Percentiles rank a stretch among this genome's conserved stretches.
Conservation (phyloP, 2,329 filamentous ascomycete species). For the Fusarium nurragi region DNA sequence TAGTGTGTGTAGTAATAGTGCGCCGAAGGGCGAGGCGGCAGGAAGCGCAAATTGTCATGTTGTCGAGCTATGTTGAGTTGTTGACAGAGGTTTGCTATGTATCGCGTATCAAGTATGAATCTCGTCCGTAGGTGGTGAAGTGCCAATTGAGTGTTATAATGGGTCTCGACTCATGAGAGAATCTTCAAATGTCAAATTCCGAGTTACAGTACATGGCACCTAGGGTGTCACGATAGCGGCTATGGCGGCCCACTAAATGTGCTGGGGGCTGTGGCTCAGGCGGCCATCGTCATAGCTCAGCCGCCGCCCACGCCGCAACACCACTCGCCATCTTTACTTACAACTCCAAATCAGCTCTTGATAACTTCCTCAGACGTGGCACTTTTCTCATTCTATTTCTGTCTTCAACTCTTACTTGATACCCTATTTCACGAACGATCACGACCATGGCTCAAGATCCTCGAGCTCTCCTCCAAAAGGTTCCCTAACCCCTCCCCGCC, state of each 20-base stretch:
- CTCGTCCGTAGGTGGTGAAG: background rate
- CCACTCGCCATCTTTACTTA: slow-evolving; percentile 28
- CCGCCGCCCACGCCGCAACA: slow-evolving; percentile 29
- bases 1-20: slow-evolving; percentile 12
- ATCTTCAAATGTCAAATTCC: slow-evolving; percentile 14
- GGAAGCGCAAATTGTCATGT: slow-evolving; percentile 47
- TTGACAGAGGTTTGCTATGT: background rate
- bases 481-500: slow-evolving; percentile 49
- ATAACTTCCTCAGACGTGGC: slow-evolving; percentile 28
- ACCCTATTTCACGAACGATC: slow-evolving; percentile 13
- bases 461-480: slow-evolving; percentile 81
- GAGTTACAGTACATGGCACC: background rate
- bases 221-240: slow-evolving; percentile 2
- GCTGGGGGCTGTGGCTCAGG: slow-evolving; percentile 36
- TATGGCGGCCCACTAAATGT: slow-evolving; percentile 19
- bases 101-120: background rate
- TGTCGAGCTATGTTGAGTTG: background rate
- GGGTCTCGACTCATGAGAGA: background rate
- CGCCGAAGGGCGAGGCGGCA: slow-evolving; percentile 46
- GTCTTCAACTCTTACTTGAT: slow-evolving; percentile 9
- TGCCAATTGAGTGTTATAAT: background rate
- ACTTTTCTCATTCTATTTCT: slow-evolving; percentile 5
- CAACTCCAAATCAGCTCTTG: slow-evolving; percentile 20
- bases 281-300: slow-evolving; percentile 44
- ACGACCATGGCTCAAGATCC: slow-evolving; percentile 77